A percentile compares a stretch with the other conserved stretches of the same genome.
Evolutionary conservation across 1,139 yeast species (phyloP).

Genomic region (Pneumocystis wakefieldiae): DNA sequence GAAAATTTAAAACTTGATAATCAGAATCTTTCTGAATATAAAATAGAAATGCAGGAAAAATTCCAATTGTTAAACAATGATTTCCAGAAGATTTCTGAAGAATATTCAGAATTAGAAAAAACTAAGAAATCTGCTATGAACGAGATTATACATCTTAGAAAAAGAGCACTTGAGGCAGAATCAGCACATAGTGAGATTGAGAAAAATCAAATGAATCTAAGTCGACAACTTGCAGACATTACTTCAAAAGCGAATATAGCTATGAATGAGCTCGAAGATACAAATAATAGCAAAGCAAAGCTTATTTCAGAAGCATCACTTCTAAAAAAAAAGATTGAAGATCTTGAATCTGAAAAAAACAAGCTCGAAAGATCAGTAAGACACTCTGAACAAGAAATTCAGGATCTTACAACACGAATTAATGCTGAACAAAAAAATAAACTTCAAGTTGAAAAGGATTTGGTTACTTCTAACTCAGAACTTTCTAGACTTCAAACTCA

Average conservation of each 20-base stretch:
- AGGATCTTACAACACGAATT: neutral
- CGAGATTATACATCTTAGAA: neutral
- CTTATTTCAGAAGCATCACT: neutral
- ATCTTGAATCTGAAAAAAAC: neutral
- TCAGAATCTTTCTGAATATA: neutral
- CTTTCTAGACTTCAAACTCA: constrained; percentile 3
- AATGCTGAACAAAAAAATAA: constrained; percentile 1
- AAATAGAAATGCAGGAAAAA: neutral
- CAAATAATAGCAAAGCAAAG: neutral
- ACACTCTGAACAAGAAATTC: neutral
- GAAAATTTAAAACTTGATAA: neutral
- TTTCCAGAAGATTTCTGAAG: neutral
- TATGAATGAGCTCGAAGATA: neutral
- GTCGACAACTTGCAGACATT: neutral
- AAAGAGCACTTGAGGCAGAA: neutral
- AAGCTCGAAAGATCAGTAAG: neutral
- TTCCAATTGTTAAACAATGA: neutral
- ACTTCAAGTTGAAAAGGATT: constrained; percentile 7
- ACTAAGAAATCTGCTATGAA: neutral
- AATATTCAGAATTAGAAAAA: neutral
- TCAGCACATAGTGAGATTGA: neutral
- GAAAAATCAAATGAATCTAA: neutral
- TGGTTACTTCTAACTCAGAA: constrained; percentile 7
- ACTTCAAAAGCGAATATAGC: neutral
- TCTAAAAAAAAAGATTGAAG: constrained; percentile 4